phyloP scores from a whole-genome alignment of 2,329 filamentous ascomycete genomes.

The Fusarium devonianum region DNA sequence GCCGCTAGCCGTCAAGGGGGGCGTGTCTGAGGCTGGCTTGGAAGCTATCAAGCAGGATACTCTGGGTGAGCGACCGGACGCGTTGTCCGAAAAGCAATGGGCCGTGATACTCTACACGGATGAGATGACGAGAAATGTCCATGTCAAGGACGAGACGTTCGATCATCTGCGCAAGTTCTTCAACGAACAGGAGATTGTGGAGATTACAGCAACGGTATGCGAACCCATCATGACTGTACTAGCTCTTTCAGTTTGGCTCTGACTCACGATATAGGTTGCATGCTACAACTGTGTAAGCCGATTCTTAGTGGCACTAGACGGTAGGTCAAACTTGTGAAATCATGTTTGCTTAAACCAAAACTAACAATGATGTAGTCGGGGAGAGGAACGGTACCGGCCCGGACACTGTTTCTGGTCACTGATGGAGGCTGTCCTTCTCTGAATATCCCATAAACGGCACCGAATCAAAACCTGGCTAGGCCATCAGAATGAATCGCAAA shows the following conservation, averaged over 20 bases:
- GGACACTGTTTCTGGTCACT: constrained; percentile 50
- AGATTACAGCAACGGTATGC: constrained; percentile 77
- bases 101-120: constrained; percentile 78
- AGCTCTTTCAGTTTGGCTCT: constrained; percentile 14
- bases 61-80: constrained; percentile 43
- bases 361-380: constrained; percentile 56
- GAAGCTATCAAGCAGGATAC: constrained; percentile 50
- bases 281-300: constrained; percentile 87
- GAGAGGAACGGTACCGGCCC: constrained; percentile 64
- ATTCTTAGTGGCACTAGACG: constrained; percentile 83
- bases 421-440: constrained; percentile 18
- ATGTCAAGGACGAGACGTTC: constrained; percentile 74
- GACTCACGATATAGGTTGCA: constrained; percentile 57
- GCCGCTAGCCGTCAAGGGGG: constrained; percentile 67
- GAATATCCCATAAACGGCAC: constrained; percentile 12
- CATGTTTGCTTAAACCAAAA: constrained; percentile 14
- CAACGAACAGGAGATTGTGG: constrained; percentile 76
- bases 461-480: constrained; percentile 7
- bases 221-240: not conserved
- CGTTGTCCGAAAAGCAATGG: constrained; percentile 67
- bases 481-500: constrained; percentile 4
- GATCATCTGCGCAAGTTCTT: constrained; percentile 67
- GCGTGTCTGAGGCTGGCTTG: constrained; percentile 61
- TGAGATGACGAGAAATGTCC: constrained; percentile 80
- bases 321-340: constrained; percentile 51